A percentile compares a stretch with the other conserved stretches of the same genome.
phyloP scores from a whole-genome alignment of 2,329 filamentous ascomycete species.

The Magnaporthiopsis poae region DNA sequence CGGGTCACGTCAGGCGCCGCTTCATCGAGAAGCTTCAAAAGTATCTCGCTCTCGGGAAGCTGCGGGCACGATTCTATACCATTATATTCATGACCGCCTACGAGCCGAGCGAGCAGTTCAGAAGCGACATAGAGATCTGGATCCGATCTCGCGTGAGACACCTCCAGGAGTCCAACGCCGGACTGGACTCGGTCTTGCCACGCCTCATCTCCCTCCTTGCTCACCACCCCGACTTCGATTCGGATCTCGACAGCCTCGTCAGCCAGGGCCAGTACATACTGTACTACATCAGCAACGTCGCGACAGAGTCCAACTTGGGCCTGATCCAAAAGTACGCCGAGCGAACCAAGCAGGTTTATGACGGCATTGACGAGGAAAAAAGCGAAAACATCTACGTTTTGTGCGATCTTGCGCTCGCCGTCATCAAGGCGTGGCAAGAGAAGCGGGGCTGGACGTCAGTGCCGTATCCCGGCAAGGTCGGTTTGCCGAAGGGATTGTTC shows the following conservation, averaged over 20 bases:
- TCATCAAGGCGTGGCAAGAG: conserved; percentile 79
- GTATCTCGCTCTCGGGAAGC: conserved; percentile 64
- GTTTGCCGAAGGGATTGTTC: conserved; percentile 72
- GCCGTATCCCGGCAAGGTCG: conserved; percentile 70
- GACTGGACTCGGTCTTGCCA: conserved; percentile 66
- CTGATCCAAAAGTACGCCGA: conserved; percentile 88
- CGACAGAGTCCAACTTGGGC: conserved; percentile 76
- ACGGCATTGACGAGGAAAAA: conserved; percentile 56
- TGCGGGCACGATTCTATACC: conserved; percentile 72
- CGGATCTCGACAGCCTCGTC: conserved; percentile 55
- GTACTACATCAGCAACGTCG: conserved; percentile 76
- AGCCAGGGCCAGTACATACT: conserved; percentile 83
- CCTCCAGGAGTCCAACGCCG: conserved; percentile 49
- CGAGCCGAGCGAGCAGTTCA: conserved; percentile 66
- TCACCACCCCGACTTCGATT: conserved; percentile 82
- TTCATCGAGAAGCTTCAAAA: conserved; percentile 86
- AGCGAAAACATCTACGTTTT: conserved; percentile 75
- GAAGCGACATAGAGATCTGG: conserved; percentile 74
- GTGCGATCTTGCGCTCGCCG: conserved; percentile 73
- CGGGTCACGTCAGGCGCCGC: conserved; percentile 61
- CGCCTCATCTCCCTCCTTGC: conserved; percentile 79
- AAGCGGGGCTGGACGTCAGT: conserved; percentile 77
- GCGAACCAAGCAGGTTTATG: conserved; percentile 78
- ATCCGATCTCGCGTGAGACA: conserved; percentile 67
- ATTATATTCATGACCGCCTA: conserved; percentile 86